Percentiles rank a stretch among this genome's conserved stretches.
These are phyloP conservation scores for Penicillium glabrum DNA, from an alignment of 2,329 filamentous ascomycete genomes.

Conservation along the genomic window DNA sequence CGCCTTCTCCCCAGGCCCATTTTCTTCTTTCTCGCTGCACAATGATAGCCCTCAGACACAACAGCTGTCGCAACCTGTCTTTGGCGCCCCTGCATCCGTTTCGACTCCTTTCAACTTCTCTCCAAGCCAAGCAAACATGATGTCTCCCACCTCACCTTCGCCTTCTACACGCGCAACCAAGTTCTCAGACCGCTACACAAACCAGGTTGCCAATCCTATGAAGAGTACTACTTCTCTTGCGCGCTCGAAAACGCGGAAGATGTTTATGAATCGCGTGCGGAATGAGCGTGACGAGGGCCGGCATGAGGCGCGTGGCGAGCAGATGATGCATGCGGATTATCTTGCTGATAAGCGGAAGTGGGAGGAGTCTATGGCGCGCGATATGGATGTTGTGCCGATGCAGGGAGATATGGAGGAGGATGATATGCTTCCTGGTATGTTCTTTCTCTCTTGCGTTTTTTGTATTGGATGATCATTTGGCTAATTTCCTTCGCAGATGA, in stretches of 20 bases:
- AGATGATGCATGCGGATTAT: conserved; percentile 44
- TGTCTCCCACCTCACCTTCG: conserved; percentile 11
- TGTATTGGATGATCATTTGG: neutral
- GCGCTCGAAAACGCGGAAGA: conserved; percentile 36
- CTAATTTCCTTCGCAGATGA: conserved; percentile 17
- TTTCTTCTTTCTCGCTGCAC: conserved; percentile 10
- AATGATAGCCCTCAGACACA: conserved; percentile 1
- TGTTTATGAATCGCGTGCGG: conserved; percentile 44
- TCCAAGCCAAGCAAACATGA: neutral
- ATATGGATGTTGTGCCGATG: conserved; percentile 28
- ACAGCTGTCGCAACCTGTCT: neutral
- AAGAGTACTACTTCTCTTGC: conserved; percentile 26
- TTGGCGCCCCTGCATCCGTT: conserved; percentile 1
- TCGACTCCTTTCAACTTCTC: neutral
- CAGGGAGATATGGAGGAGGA: conserved; percentile 24
- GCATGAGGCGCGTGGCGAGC: conserved; percentile 43
- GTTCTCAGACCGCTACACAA: conserved; percentile 39
- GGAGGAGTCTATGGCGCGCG: conserved; percentile 38
- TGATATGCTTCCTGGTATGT: conserved; percentile 28
- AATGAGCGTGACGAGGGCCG: conserved; percentile 39
- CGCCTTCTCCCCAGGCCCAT: conserved; percentile 9
- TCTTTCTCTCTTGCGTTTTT: neutral
- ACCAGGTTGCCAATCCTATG: conserved; percentile 35
- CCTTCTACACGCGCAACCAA: conserved; percentile 18
- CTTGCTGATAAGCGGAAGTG: conserved; percentile 39